Percentiles rank a stretch among this genome's conserved stretches.
These are phyloP conservation scores for Leishmania tarentolae DNA, from an alignment of 208 protist species.

Conservation along the genomic window DNA sequence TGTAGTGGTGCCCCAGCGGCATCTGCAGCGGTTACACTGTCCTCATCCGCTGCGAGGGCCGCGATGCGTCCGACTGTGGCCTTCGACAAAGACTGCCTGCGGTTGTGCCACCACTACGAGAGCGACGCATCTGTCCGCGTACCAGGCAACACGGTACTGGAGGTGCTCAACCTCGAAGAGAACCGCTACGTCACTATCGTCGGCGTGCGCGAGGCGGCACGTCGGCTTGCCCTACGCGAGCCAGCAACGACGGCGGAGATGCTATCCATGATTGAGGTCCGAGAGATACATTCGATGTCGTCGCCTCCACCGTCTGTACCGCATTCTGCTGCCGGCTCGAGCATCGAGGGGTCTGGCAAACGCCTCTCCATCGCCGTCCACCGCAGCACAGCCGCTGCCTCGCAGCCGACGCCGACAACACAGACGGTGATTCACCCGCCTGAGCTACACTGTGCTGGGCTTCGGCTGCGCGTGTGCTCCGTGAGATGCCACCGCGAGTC, in stretches of 20 bases:
- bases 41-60: conserved; percentile 29
- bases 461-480: conserved; percentile 58
- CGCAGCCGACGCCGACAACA: not conserved
- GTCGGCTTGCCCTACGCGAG: conserved; percentile 68
- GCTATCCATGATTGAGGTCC: conserved; percentile 40
- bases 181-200: conserved; percentile 62
- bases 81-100: conserved; percentile 84
- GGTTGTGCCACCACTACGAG: conserved; percentile 40
- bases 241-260: conserved; percentile 63
- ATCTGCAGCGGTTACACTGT: conserved; percentile 11
- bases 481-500: conserved; percentile 40
- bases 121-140: conserved; percentile 60
- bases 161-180: conserved; percentile 78
- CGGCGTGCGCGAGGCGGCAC: conserved; percentile 67
- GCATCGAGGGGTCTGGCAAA: not conserved
- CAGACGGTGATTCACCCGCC: conserved; percentile 39
- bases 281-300: conserved; percentile 7
- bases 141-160: conserved; percentile 85
- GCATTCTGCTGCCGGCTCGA: not conserved
- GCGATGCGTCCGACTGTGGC: conserved; percentile 45
- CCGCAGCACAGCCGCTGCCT: not conserved
- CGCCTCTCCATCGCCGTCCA: conserved; percentile 9
- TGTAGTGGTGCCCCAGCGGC: not conserved
- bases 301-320: conserved; percentile 9
- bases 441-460: conserved; percentile 72